Evolutionary conservation across 345 rosid genomes (phyloP).

Genomic region (Moringa oleifera): DNA sequence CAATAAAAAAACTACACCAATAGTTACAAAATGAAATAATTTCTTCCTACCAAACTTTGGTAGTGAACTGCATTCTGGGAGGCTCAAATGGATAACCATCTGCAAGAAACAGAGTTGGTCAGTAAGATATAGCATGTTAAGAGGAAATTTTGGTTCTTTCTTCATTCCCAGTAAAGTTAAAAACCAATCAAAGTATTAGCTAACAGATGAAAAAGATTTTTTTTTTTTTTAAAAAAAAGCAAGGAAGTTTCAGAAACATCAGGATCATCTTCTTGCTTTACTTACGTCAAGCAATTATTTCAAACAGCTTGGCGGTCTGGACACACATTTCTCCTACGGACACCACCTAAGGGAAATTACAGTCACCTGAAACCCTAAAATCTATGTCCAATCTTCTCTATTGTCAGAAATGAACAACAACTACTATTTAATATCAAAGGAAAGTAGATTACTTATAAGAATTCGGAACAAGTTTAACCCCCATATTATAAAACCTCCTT

Average conservation of each 20-base stretch:
- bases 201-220: no score
- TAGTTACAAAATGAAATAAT: conserved; percentile 6
- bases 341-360: no score
- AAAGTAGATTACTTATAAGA: background rate
- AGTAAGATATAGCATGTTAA: background rate
- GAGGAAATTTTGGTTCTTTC: background rate
- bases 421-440: background rate
- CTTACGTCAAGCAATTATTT: no score
- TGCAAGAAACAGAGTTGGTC: conserved; percentile 28
- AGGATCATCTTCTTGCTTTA: no score
- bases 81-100: conserved; percentile 99
- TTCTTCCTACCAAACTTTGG: conserved; percentile 89
- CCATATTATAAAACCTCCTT: background rate
- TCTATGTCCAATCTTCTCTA: no score
- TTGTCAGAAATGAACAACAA: background rate
- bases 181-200: no score
- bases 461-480: background rate
- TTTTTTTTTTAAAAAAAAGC: no score
- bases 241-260: no score
- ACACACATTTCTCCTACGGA: no score
- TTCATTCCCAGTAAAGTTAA: no score
- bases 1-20: background rate
- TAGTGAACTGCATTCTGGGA: conserved; percentile 94
- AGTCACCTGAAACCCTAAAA: no score
- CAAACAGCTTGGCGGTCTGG: no score